Base-by-base conservation (phyloP, 441 rosid species). In the Flueggea neowawraea region DNA sequence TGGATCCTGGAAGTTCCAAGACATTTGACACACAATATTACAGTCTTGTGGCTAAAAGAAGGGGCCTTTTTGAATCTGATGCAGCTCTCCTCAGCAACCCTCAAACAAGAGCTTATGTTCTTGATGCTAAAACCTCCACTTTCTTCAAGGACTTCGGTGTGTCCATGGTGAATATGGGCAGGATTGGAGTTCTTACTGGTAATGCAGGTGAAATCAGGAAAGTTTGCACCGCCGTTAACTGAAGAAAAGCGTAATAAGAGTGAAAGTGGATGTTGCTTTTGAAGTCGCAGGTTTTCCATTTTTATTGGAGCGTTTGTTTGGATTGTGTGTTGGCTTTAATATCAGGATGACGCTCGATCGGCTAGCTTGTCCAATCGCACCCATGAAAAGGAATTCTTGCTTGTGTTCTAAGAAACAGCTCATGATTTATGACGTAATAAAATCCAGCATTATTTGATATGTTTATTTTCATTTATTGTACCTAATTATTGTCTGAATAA, bases 1-100 rank as follows among this genome's bases (percentile, higher is more conserved):
- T 87, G 94, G 90, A 87, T 57, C 90, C 90, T 0, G 90, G 90
- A 22, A 80, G 94, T 31, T 74, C 65, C 62, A 78, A 57, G 78
- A 84, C 87, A 52, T 84, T 87, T 55, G 90, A 87, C 41, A 43
- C 31, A 5, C 52, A 63, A 15, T 84, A 83, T 67, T 84, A 15
- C 62, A 70, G 54, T 11, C 69, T 75, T 28, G 80, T 87, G 10
- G 39, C 62, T 0, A 82, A 84, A 61, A 84, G 88, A 63, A 78
- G 90, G 39, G 88, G 84, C 11, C 69, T 84, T 9, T 78, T 87
- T 33, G 65, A 68, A 22, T 83, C 89, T 11, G 92, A 86, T 66
- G 70, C 80, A 10, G 84, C 90, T 47, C 84, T 87, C 48, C 80
- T 83, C 4, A 68, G 81, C 45, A 63, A 83, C 57, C 44, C 45